Evolutionary conservation across 2,329 filamentous ascomycete genomes (phyloP), one percentile per base, ranked within the genome.

Genomic region (Colletotrichum karsti): DNA sequence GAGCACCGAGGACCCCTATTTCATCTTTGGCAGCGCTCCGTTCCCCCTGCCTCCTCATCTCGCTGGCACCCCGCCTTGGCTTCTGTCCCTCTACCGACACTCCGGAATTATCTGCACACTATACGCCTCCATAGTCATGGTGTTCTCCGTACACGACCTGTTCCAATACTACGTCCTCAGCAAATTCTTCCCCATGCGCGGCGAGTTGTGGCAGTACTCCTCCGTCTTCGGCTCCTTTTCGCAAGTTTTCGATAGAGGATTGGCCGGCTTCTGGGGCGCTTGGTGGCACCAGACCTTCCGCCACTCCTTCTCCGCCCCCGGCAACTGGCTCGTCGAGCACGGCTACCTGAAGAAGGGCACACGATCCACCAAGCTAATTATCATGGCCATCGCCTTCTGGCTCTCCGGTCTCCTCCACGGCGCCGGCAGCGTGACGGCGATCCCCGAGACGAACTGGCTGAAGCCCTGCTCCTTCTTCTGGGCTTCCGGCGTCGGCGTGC

Each of bases 261-360:
- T 98, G 2, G 85, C 88, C 1, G 95, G 94, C 1, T 92, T 91
- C 80, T 98, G 95, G 95, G 91, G 92, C 48, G 85, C 84, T 22
- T 95, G 90, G 86, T 98, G 95, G 95, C 95, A 98, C 78, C 95
- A 98, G 79, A 91, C 91, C 3, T 97, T 97, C 80, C 91, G 94
- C 1, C 86, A 90, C 62, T 89, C 88, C 3, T 94, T 95, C 74
- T 80, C 87, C 41, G 86, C 89, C 4, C 91, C 91, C 0, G 81
- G 85, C 0, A 78, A 77, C 2, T 87, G 82, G 73, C 73, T 91
- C 63, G 76, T 78, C 8, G 71, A 77, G 69, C 59, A 69, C 42
- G 79, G 84, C 18, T 76, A 83, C 72, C 54, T 89, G 66, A 72
- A 70, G 69, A 71, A 75, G 72, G 72, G 78, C 58, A 72, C 77